A percentile compares a stretch with the other conserved stretches of the same genome.
Evolutionary conservation across 106 monocot species (phyloP).

Genomic region (Gastrodia elata): DNA sequence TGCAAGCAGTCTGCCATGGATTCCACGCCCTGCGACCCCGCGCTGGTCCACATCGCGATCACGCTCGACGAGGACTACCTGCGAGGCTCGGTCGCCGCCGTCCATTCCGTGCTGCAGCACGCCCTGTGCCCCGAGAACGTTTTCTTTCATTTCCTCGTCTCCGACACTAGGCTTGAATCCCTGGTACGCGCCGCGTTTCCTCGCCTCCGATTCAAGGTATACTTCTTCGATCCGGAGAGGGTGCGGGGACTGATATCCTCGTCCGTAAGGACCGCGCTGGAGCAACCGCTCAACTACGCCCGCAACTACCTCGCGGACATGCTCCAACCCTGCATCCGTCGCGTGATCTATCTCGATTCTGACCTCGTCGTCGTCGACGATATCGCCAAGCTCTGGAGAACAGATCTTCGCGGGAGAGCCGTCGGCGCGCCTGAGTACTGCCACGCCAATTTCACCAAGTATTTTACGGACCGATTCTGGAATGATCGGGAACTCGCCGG

Average conservation of each 20-base stretch:
- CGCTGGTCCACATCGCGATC: conserved; percentile 83
- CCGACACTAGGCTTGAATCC: conserved; percentile 35
- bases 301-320: conserved; percentile 94
- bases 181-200: conserved; percentile 76
- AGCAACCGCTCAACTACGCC: conserved; percentile 98
- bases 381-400: conserved; percentile 85
- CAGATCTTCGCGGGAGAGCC: conserved; percentile 41
- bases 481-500: conserved; percentile 40
- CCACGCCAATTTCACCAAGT: conserved; percentile 98
- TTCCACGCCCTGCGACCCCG: conserved; percentile 50
- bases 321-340: conserved; percentile 74
- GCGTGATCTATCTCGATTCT: conserved; percentile 95
- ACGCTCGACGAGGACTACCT: conserved; percentile 85
- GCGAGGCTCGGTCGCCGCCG: conserved; percentile 91
- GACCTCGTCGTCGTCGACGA: conserved; percentile 95
- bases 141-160: conserved; percentile 93
- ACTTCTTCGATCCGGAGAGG: conserved; percentile 75
- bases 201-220: conserved; percentile 61
- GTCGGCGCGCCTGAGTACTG: conserved; percentile 97
- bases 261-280: conserved; percentile 87
- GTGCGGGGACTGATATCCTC: conserved; percentile 73
- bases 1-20: conserved; percentile 24
- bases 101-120: conserved; percentile 79
- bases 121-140: conserved; percentile 80
- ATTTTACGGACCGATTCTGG: conserved; percentile 91